Conservation (phyloP, 2,329 filamentous ascomycete genomes). For the Neonectria hederae region DNA sequence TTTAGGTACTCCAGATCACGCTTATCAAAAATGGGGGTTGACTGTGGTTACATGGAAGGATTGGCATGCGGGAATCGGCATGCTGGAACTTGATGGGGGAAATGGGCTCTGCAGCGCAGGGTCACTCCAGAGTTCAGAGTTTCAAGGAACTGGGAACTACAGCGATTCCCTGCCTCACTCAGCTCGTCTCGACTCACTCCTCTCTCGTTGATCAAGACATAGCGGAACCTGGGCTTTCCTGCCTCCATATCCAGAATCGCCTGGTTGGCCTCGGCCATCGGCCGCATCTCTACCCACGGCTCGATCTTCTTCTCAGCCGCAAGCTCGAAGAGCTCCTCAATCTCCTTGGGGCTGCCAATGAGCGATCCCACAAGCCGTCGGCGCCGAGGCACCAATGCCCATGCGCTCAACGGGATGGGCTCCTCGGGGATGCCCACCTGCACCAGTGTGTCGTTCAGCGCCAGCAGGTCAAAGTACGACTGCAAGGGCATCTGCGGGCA, state of each 20-base stretch:
- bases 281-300: slow-evolving; percentile 64
- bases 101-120: background rate
- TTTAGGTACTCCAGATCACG: background rate
- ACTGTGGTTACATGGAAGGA: slow-evolving; percentile 8
- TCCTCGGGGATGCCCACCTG: slow-evolving; percentile 67
- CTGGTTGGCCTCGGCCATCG: slow-evolving; percentile 64
- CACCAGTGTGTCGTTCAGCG: slow-evolving; percentile 65
- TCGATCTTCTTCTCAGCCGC: slow-evolving; percentile 64
- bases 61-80: background rate
- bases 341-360: slow-evolving; percentile 63
- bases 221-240: slow-evolving; percentile 60
- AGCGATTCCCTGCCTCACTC: background rate
- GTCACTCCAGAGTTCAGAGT: background rate
- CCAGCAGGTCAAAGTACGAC: slow-evolving; percentile 47
- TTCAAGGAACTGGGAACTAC: background rate
- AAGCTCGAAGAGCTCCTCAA: slow-evolving; percentile 67
- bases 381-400: slow-evolving; percentile 27
- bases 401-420: slow-evolving; percentile 29
- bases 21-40: slow-evolving; percentile 2
- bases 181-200: background rate
- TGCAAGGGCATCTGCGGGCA: slow-evolving; percentile 32
- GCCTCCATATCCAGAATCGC: slow-evolving; percentile 63
- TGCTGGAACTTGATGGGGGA: background rate
- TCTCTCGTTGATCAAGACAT: slow-evolving; percentile 51
- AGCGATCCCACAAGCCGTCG: slow-evolving; percentile 45